Percentiles rank a stretch among this genome's conserved stretches.
Evolutionary conservation across 1,284 basidiomycete genomes (phyloP).

Genomic region (Malassezia equina): DNA sequence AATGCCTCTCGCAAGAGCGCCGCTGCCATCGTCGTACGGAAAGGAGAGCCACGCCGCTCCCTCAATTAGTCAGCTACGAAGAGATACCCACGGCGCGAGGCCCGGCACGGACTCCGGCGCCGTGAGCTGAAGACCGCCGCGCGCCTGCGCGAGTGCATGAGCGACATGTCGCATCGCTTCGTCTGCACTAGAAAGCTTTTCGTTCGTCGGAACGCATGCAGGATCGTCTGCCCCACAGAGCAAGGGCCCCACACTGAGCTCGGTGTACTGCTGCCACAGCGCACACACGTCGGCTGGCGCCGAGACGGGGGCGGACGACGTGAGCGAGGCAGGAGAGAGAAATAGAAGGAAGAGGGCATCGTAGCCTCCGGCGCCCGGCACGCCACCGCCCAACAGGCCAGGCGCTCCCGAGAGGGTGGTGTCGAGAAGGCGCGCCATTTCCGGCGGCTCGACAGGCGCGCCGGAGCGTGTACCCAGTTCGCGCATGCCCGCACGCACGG

Average conservation of each 20-base stretch:
- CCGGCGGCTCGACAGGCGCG: slow-evolving; percentile 81
- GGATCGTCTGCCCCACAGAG: slow-evolving; percentile 58
- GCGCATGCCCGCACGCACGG: slow-evolving; percentile 71
- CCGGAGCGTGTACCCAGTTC: slow-evolving; percentile 68
- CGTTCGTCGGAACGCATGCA: neutral
- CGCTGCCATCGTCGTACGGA: slow-evolving; percentile 50
- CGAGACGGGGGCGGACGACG: neutral
- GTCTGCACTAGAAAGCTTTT: neutral
- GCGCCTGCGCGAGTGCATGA: neutral
- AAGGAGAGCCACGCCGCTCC: neutral
- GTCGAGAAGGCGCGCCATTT: slow-evolving; percentile 80
- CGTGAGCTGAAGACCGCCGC: slow-evolving; percentile 1
- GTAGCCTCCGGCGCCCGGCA: slow-evolving; percentile 93
- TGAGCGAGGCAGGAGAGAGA: slow-evolving; percentile 11
- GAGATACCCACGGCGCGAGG: neutral
- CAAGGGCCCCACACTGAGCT: slow-evolving; percentile 47
- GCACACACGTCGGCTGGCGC: slow-evolving; percentile 15
- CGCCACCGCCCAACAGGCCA: slow-evolving; percentile 85
- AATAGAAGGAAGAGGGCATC: slow-evolving; percentile 85
- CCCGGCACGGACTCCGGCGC: neutral
- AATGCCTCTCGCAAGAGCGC: slow-evolving; percentile 68
- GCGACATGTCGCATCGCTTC: neutral
- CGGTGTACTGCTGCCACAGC: slow-evolving; percentile 20
- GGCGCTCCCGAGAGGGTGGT: slow-evolving; percentile 60
- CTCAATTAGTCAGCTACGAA: slow-evolving; percentile 12